Conservation (phyloP, 108 stramenopile genomes). For the Cyclotella choctawhatcheeana region DNA sequence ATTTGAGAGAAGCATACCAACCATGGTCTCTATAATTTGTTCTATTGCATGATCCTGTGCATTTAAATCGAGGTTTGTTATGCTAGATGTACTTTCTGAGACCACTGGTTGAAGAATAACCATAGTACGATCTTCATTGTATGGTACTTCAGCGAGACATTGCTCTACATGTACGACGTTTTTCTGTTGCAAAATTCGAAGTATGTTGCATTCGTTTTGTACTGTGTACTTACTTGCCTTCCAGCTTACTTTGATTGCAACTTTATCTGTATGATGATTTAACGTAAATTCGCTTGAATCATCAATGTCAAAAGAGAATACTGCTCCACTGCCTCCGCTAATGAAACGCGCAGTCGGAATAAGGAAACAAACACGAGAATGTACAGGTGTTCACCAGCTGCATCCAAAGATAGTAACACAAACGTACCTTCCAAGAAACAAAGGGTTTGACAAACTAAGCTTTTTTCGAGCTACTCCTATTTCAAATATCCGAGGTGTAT, state of each 20-base stretch:
- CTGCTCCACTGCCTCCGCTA: conserved; percentile 51
- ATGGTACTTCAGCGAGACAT: conserved; percentile 54
- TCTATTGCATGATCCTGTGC: conserved; percentile 43
- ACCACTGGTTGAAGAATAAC: conserved; percentile 58
- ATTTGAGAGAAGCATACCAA: conserved; percentile 62
- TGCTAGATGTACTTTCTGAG: conserved; percentile 32
- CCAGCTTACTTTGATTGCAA: conserved; percentile 80
- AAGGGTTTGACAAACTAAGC: conserved; percentile 26
- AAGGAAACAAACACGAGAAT: not conserved
- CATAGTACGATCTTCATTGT: conserved; percentile 53
- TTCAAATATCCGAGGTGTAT: conserved; percentile 8
- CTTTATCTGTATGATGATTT: conserved; percentile 14
- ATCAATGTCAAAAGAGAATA: conserved; percentile 30
- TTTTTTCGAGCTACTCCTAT: not conserved
- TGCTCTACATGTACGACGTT: conserved; percentile 54
- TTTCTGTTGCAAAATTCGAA: conserved; percentile 46
- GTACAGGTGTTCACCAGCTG: not conserved
- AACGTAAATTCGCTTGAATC: not conserved
- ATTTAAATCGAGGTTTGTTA: conserved; percentile 31
- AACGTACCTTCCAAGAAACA: conserved; percentile 42
- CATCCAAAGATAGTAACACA: not conserved
- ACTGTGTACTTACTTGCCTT: conserved; percentile 57
- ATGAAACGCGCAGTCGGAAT: not conserved
- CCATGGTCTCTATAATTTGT: conserved; percentile 53
- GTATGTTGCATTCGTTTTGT: conserved; percentile 63